A percentile compares a stretch with the other conserved stretches of the same genome.
Conservation (phyloP, 495 filamentous ascomycete genomes). For the Collariella sp. region DNA sequence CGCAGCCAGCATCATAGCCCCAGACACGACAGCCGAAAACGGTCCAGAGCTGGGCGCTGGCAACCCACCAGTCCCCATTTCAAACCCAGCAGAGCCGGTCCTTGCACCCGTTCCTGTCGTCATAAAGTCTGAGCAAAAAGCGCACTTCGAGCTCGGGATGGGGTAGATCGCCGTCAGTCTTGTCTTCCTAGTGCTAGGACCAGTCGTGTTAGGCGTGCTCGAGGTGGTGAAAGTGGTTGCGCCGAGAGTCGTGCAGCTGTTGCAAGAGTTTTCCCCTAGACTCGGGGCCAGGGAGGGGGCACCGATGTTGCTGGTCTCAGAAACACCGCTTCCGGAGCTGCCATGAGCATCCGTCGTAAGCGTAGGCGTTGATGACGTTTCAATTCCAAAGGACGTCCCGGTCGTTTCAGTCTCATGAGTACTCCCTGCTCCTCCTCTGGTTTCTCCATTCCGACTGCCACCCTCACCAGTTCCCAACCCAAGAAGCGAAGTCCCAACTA, state of each 20-base stretch:
- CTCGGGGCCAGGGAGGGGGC: neutral
- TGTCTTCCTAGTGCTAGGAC: neutral
- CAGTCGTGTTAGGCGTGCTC: neutral
- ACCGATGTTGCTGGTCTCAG: neutral
- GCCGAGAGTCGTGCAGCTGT: neutral
- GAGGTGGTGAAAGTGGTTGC: neutral
- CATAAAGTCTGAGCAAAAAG: neutral
- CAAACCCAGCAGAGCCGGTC: neutral
- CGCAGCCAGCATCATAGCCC: neutral
- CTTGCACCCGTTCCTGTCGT: neutral
- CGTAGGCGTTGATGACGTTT: neutral
- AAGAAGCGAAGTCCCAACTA: too few species aligned
- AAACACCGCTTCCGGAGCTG: neutral
- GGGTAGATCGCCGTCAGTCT: constrained; percentile 1
- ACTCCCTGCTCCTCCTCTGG: neutral
- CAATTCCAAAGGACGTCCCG: neutral
- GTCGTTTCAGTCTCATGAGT: neutral
- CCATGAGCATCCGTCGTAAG: neutral
- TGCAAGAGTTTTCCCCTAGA: neutral
- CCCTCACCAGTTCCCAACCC: neutral
- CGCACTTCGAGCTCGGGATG: constrained; percentile 1
- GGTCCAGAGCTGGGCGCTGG: neutral
- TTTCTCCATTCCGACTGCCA: neutral
- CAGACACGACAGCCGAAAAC: neutral
- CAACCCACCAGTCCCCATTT: neutral